These are phyloP conservation scores for Boletus subparvulus DNA, from an alignment of 768 basidiomycete species.

Conservation along the genomic window DNA sequence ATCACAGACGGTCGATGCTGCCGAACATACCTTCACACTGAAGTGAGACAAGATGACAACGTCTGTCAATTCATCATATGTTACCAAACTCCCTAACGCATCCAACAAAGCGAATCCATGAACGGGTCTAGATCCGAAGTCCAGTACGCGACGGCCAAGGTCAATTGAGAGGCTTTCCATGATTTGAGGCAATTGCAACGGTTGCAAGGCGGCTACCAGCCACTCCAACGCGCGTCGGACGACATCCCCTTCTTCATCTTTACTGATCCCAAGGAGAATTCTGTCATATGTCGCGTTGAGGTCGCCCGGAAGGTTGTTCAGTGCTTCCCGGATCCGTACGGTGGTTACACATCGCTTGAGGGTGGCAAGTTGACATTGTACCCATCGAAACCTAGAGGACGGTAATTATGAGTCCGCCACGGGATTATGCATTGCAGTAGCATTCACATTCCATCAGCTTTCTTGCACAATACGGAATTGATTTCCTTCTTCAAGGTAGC, in stretches of 20 bases:
- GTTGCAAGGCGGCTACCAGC: constrained; percentile 5
- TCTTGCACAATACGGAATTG: not conserved
- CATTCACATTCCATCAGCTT: constrained; percentile 14
- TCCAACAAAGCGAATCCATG: not conserved
- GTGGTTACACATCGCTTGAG: constrained; percentile 9
- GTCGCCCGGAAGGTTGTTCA: constrained; percentile 3
- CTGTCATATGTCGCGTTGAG: constrained; percentile 8
- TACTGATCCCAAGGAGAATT: constrained; percentile 3
- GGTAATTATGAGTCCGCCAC: not conserved
- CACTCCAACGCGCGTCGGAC: constrained; percentile 2
- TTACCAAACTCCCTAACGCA: not conserved
- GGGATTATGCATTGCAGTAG: not conserved
- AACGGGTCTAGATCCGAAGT: not conserved
- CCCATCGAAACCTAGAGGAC: constrained; percentile 15
- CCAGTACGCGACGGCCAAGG: not conserved
- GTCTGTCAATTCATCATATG: not conserved
- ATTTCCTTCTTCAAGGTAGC: constrained; percentile 8
- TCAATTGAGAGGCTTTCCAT: constrained; percentile 5
- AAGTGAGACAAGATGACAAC: constrained; percentile 2
- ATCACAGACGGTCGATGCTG: not conserved
- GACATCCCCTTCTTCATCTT: not conserved
- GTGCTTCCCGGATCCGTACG: not conserved
- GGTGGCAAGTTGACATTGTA: constrained; percentile 13
- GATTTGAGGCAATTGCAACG: constrained; percentile 3
- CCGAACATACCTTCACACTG: constrained; percentile 5